A percentile compares a stretch with the other conserved stretches of the same genome.
Conservation (phyloP, 2,329 filamentous ascomycete genomes). For the Whalleya microplaca region DNA sequence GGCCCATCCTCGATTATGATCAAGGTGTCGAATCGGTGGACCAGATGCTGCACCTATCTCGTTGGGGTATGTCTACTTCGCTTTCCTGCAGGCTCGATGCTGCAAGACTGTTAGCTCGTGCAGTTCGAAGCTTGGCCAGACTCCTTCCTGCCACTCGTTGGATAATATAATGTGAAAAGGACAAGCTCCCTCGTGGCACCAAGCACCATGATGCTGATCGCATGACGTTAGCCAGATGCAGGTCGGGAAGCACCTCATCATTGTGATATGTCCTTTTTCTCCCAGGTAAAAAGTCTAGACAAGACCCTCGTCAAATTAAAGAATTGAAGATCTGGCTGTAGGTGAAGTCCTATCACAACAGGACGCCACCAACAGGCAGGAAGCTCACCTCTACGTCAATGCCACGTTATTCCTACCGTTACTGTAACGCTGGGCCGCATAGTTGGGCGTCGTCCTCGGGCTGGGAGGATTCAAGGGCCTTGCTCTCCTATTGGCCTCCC, state of each 20-base stretch:
- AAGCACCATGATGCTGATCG: not conserved
- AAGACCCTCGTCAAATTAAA: constrained; percentile 18
- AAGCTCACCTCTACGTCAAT: constrained; percentile 19
- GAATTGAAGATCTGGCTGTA: constrained; percentile 8
- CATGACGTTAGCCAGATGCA: constrained; percentile 5
- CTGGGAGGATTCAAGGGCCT: constrained; percentile 10
- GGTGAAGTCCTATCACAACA: constrained; percentile 5
- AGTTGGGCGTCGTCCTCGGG: constrained; percentile 9
- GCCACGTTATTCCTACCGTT: constrained; percentile 21
- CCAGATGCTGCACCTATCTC: constrained; percentile 9
- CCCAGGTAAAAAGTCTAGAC: constrained; percentile 2
- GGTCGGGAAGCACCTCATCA: constrained; percentile 3
- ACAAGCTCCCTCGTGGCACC: not conserved
- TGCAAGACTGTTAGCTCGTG: constrained; percentile 5
- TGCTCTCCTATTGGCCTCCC: constrained; percentile 19
- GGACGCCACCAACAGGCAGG: constrained; percentile 10
- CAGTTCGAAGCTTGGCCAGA: not conserved
- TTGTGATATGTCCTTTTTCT: constrained; percentile 3
- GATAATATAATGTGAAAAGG: not conserved
- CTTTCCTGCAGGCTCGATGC: constrained; percentile 12
- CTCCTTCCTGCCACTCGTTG: not conserved
- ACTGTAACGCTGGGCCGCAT: constrained; percentile 17
- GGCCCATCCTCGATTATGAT: constrained; percentile 3
- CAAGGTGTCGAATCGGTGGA: not conserved
- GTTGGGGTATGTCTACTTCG: constrained; percentile 15